Base-by-base conservation (phyloP, 306 rosid species). In the Prunus kanzakura region DNA sequence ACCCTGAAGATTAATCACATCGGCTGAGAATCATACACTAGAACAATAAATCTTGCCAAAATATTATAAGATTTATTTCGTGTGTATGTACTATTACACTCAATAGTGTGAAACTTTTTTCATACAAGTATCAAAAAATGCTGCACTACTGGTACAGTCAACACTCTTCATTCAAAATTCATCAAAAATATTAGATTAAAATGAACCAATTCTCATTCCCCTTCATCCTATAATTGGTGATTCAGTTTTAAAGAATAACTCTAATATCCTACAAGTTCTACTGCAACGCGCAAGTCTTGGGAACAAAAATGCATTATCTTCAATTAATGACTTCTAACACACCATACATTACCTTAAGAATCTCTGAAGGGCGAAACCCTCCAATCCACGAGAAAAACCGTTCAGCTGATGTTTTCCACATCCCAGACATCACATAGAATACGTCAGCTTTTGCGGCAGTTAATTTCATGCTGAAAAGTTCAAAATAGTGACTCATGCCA, bases 301-400 rank as follows among this genome's bases (percentile, higher is more conserved):
- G 60, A 65, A 19, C 46, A 60, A 69, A 55, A 8, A 69, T 73
- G 62, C 35, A 60, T 64, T 50, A 30, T 64, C 18, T 64, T 10
- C 8, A 22, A 55, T 60, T 13, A 49, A 38, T 51, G 32, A 80
- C 50, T 41, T 50, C 19, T 46, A 43, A 66, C 60, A 30, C 64
- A 61, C 46, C 41, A 76, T 18, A 64, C 38, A 73, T 82, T 79
- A 95, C 98, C 97, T 90, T 90, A 23, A 95, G 92, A 72, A 90
- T 84, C 75, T 89, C 98, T 25, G 98, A 95, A 60, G 98, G 98
- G 38, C 97, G 97, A 82, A 88, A 89, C 77, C 97, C 98, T 85
- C 98, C 98, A 8, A 92, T 92, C 98, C 98, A 95, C 57, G 82
- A 80, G 90, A 95, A 90, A 78, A 95, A 84, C 56, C 87, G 81